A percentile compares a stretch with the other conserved stretches of the same genome.
Conservation (phyloP, 371 early-diverging fungal species). For the Dichotomocladium elegans region DNA sequence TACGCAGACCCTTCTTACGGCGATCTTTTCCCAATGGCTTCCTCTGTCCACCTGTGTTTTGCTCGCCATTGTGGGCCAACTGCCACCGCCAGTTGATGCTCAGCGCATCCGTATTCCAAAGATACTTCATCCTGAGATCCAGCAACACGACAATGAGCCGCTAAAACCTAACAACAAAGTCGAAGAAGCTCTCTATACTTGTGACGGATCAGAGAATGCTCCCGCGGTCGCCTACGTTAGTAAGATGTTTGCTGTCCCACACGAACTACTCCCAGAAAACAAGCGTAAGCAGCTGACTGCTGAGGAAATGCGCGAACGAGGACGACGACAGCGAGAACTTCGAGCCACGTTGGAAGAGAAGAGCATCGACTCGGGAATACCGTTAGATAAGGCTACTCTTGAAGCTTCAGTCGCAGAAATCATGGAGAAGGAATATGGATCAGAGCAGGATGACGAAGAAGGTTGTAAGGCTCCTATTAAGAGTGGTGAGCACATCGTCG, state of each 20-base stretch:
- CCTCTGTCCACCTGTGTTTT: slow-evolving; percentile 75
- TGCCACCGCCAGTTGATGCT: slow-evolving; percentile 85
- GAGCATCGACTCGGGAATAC: slow-evolving; percentile 33
- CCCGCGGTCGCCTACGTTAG: slow-evolving; percentile 85
- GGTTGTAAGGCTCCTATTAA: slow-evolving; percentile 26
- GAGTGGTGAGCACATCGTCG: slow-evolving; percentile 66
- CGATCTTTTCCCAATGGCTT: slow-evolving; percentile 84
- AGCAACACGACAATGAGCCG: slow-evolving; percentile 30
- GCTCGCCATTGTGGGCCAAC: slow-evolving; percentile 78
- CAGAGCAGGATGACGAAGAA: slow-evolving; percentile 23
- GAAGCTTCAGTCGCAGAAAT: slow-evolving; percentile 1
- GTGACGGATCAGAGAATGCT: slow-evolving; percentile 46
- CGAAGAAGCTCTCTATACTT: slow-evolving; percentile 62
- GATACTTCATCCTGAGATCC: slow-evolving; percentile 64
- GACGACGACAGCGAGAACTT: slow-evolving; percentile 49
- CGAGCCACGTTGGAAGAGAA: slow-evolving; percentile 22
- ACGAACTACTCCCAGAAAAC: slow-evolving; percentile 70
- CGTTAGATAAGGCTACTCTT: slow-evolving; percentile 25
- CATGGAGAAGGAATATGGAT: slow-evolving; percentile 25
- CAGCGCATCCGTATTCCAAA: slow-evolving; percentile 80
- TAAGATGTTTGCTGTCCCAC: slow-evolving; percentile 89
- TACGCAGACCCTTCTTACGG: slow-evolving; percentile 63
- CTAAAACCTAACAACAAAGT: slow-evolving; percentile 46
- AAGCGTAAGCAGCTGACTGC: slow-evolving; percentile 70
- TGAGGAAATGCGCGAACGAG: slow-evolving; percentile 88